Evolutionary conservation across 179 eudicot species (phyloP).

Genomic region (Drosera spatulata): DNA sequence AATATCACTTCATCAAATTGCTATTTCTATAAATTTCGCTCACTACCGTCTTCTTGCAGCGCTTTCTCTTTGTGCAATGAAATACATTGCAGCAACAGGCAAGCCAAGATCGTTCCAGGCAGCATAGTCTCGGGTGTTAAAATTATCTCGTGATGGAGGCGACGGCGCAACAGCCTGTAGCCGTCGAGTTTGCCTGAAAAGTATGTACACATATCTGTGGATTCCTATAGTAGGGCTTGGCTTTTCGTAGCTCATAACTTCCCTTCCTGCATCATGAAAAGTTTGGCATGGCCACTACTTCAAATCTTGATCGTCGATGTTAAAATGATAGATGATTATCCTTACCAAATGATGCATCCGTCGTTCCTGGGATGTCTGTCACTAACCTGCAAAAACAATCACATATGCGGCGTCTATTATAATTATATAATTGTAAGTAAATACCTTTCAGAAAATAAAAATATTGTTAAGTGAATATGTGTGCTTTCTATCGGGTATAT

Average conservation of each 20-base stretch:
- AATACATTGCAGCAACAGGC: constrained; percentile 65
- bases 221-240: constrained; percentile 65
- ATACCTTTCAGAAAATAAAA: too few species aligned
- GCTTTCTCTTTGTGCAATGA: constrained; percentile 60
- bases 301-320: neutral
- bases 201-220: constrained; percentile 51
- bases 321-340: neutral
- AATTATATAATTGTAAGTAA: constrained; percentile 1
- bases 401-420: too few species aligned
- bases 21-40: too few species aligned
- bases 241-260: constrained; percentile 49
- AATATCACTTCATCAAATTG: too few species aligned
- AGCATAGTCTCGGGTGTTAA: constrained; percentile 38
- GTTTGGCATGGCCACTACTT: neutral
- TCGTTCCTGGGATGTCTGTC: constrained; percentile 57
- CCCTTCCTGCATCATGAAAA: constrained; percentile 29
- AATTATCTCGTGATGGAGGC: constrained; percentile 29
- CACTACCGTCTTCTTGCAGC: constrained; percentile 29
- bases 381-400: constrained; percentile 31
- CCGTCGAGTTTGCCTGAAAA: constrained; percentile 45
- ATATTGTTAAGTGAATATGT: neutral
- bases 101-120: constrained; percentile 36
- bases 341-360: constrained; percentile 45
- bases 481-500: too few species aligned
- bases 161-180: constrained; percentile 7